Conservation (phyloP, 1,284 basidiomycete species). For the Trametes polyzona region DNA sequence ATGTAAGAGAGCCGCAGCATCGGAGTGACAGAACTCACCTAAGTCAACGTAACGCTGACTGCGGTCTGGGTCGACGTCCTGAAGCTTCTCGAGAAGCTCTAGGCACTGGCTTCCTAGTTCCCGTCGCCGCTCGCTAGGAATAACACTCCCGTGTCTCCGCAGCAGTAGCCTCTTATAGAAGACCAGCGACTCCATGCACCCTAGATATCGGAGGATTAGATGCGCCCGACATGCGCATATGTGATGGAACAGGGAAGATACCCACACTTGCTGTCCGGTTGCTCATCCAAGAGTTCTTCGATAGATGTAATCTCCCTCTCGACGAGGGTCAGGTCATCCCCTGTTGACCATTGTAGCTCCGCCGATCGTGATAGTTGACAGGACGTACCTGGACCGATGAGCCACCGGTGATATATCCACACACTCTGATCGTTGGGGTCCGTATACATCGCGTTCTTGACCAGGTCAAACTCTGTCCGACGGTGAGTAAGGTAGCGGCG, state of each 20-base stretch:
- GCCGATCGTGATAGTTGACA: neutral
- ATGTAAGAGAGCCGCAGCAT: neutral
- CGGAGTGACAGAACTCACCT: constrained; percentile 43
- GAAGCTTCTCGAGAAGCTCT: constrained; percentile 54
- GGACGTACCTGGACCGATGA: constrained; percentile 74
- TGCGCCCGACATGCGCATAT: neutral
- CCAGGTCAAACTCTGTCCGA: constrained; percentile 83
- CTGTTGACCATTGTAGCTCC: constrained; percentile 29
- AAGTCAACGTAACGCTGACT: constrained; percentile 65
- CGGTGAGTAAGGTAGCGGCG: neutral
- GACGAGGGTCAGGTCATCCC: constrained; percentile 59
- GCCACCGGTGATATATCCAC: constrained; percentile 98
- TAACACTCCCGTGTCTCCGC: constrained; percentile 39
- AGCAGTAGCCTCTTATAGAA: constrained; percentile 74
- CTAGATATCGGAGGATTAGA: constrained; percentile 45
- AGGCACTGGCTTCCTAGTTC: constrained; percentile 53
- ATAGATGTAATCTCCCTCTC: constrained; percentile 83
- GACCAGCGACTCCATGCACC: constrained; percentile 93
- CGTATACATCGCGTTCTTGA: constrained; percentile 94
- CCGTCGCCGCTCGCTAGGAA: constrained; percentile 36
- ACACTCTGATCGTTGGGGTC: constrained; percentile 96
- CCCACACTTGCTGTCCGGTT: constrained; percentile 92
- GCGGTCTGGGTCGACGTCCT: constrained; percentile 62
- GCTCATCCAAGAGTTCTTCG: constrained; percentile 85
- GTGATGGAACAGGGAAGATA: neutral